These are phyloP conservation scores for Gastrolobium bilobum DNA, from an alignment of 306 rosid species.

Conservation along the genomic window DNA sequence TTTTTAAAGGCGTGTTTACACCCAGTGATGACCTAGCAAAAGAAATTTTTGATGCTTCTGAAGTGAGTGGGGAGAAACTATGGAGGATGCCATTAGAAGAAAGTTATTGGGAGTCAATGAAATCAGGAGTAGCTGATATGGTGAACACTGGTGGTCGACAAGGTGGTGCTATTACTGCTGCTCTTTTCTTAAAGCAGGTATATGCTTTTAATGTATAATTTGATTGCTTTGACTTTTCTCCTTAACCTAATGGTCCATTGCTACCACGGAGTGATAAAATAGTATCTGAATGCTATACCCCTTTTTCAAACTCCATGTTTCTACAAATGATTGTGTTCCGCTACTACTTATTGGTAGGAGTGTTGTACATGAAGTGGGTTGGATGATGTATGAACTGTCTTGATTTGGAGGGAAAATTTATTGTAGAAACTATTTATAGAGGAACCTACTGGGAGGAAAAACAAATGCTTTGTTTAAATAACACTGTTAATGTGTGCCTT, in stretches of 20 bases:
- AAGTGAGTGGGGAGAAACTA: constrained; percentile 86
- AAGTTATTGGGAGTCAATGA: constrained; percentile 98
- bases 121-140: constrained; percentile 98
- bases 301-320: not conserved
- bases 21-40: constrained; percentile 96
- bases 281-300: constrained; percentile 20
- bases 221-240: constrained; percentile 22
- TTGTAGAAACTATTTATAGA: not conserved
- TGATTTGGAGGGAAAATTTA: not conserved
- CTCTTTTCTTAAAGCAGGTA: constrained; percentile 98
- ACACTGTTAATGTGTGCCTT: not conserved
- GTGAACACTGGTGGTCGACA: constrained; percentile 85
- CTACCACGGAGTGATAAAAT: constrained; percentile 51
- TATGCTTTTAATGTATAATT: constrained; percentile 39
- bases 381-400: constrained; percentile 1
- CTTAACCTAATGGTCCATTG: not conserved
- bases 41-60: constrained; percentile 86
- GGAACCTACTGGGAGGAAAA: not conserved
- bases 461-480: not conserved
- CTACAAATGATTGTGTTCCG: not conserved
- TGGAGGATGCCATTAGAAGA: constrained; percentile 99
- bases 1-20: constrained; percentile 79
- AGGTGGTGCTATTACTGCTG: constrained; percentile 94
- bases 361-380: constrained; percentile 16
- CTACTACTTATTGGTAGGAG: constrained; percentile 9